These are phyloP conservation scores for Fraxinus floribunda DNA, from an alignment of 305 asterid species.

Conservation along the genomic window DNA sequence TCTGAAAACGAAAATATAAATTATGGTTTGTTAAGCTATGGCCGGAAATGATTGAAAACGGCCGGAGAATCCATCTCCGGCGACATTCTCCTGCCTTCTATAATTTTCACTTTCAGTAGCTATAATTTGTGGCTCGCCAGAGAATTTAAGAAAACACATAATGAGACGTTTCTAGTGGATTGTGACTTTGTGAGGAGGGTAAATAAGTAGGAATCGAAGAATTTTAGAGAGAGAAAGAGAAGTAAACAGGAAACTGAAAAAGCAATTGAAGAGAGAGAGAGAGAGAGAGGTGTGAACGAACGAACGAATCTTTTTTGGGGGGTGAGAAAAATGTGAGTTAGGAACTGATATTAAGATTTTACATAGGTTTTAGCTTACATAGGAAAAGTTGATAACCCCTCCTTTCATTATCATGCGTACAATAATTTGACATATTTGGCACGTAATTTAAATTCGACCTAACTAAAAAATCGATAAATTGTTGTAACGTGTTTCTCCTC, in stretches of 20 bases:
- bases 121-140: neutral
- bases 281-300: neutral
- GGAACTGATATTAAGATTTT: neutral
- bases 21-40: neutral
- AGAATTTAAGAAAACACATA: neutral
- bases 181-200: neutral
- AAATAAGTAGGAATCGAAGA: constrained; percentile 30
- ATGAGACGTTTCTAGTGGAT: neutral
- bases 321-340: neutral
- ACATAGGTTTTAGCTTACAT: constrained; percentile 23
- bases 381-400: constrained; percentile 16
- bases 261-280: too few species aligned
- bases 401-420: neutral
- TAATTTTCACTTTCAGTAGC: neutral
- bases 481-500: neutral
- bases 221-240: constrained; percentile 14
- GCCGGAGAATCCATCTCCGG: constrained; percentile 28
- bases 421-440: neutral
- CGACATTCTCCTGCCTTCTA: constrained; percentile 25
- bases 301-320: neutral
- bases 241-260: constrained; percentile 16
- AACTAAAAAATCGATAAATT: neutral
- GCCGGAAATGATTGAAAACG: constrained; percentile 12
- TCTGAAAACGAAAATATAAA: neutral
- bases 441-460: neutral